phyloP scores from a whole-genome alignment of 805 yeast species.

The Candida nonsorbophila region DNA sequence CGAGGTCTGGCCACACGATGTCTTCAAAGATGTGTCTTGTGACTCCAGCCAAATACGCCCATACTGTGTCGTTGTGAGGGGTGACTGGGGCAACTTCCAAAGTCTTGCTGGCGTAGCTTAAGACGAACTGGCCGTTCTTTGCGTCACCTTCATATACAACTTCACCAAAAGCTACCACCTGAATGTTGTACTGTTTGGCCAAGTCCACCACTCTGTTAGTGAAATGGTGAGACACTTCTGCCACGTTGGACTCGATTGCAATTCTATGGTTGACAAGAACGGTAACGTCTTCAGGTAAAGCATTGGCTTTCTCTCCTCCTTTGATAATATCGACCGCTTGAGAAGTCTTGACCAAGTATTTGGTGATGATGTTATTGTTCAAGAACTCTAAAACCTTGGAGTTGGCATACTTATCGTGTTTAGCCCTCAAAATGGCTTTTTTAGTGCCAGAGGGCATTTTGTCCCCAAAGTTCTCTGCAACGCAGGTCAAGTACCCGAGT shows the following conservation, averaged over 20 bases:
- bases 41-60: constrained; percentile 59
- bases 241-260: constrained; percentile 22
- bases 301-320: constrained; percentile 37
- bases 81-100: constrained; percentile 44
- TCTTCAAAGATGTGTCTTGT: constrained; percentile 60
- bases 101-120: constrained; percentile 9
- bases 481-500: constrained; percentile 52
- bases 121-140: constrained; percentile 13
- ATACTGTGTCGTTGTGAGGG: constrained; percentile 38
- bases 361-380: constrained; percentile 19
- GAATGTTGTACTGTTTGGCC: constrained; percentile 23
- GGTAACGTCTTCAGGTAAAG: constrained; percentile 30
- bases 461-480: constrained; percentile 45
- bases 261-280: constrained; percentile 30
- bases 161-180: constrained; percentile 14
- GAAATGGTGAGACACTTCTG: constrained; percentile 17
- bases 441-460: constrained; percentile 15
- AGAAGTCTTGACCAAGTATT: constrained; percentile 25
- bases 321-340: constrained; percentile 27
- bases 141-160: constrained; percentile 8
- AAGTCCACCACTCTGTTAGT: constrained; percentile 14
- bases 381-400: constrained; percentile 8
- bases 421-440: constrained; percentile 31
- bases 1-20: constrained; percentile 28
- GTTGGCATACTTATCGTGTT: constrained; percentile 20